phyloP scores from a whole-genome alignment of 192 early-diverging fungal species.

The Linnemannia schmuckeri region DNA sequence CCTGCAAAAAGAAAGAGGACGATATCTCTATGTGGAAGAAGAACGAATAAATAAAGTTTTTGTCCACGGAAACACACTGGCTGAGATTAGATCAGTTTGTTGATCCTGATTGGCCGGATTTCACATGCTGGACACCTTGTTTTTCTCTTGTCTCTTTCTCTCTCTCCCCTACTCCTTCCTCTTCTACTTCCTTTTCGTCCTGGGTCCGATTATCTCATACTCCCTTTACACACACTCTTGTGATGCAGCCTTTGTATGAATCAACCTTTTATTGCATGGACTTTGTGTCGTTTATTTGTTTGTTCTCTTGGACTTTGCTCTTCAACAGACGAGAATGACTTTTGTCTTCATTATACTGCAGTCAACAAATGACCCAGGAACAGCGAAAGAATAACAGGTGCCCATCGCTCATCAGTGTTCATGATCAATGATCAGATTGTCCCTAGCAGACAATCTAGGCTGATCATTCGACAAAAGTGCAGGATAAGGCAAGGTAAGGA shows the following conservation, averaged over 20 bases:
- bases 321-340: background rate
- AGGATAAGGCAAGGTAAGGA: background rate
- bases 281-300: background rate
- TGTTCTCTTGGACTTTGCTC: background rate
- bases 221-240: too few relatives aligned
- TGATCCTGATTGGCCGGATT: background rate
- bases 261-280: background rate
- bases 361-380: too few relatives aligned
- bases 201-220: background rate
- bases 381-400: too few relatives aligned
- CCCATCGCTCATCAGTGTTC: background rate
- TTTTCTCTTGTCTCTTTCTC: too few relatives aligned
- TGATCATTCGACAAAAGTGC: background rate
- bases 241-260: background rate
- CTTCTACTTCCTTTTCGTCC: background rate
- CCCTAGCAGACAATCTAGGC: background rate
- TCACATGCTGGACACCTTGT: background rate
- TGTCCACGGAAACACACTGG: background rate
- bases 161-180: too few relatives aligned
- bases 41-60: background rate
- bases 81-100: background rate
- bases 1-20: background rate
- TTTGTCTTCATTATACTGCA: background rate
- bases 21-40: background rate
- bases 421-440: background rate